A percentile compares a stretch with the other conserved stretches of the same genome.
Evolutionary conservation across 805 yeast species (phyloP).

Genomic region (Candida berthetii): DNA sequence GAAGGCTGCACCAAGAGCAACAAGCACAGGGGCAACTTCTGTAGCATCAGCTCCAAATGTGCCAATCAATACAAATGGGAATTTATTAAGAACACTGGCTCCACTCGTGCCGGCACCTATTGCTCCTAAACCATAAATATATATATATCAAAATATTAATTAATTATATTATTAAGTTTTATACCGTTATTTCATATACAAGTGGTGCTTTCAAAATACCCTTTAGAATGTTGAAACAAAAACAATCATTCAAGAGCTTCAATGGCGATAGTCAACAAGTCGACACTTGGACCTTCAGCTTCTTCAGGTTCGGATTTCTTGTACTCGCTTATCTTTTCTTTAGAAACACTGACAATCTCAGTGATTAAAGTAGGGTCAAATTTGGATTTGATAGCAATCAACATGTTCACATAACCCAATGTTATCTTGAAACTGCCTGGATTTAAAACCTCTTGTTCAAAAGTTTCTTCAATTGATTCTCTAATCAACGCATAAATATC

Average conservation of each 20-base stretch:
- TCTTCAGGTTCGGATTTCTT: background rate
- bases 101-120: background rate
- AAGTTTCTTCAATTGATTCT: slow-evolving; percentile 25
- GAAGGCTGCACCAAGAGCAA: background rate
- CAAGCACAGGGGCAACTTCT: background rate
- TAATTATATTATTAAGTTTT: background rate
- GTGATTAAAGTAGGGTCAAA: slow-evolving; percentile 24
- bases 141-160: background rate
- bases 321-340: slow-evolving; percentile 9
- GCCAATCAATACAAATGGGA: background rate
- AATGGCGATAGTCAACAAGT: slow-evolving; percentile 21
- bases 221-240: background rate
- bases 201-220: too few species aligned
- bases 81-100: background rate
- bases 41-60: background rate
- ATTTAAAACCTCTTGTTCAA: slow-evolving; percentile 4
- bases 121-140: background rate
- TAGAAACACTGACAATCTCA: slow-evolving; percentile 22
- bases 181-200: background rate
- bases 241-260: slow-evolving; percentile 6
- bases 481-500: slow-evolving; percentile 38
- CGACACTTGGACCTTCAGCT: slow-evolving; percentile 4
- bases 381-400: slow-evolving; percentile 26
- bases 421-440: slow-evolving; percentile 35
- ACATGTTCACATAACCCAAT: slow-evolving; percentile 52